Percentiles rank a stretch among this genome's conserved stretches.
These are phyloP conservation scores for Claviceps pusilla DNA, from an alignment of 2,329 filamentous ascomycete species.

Conservation along the genomic window DNA sequence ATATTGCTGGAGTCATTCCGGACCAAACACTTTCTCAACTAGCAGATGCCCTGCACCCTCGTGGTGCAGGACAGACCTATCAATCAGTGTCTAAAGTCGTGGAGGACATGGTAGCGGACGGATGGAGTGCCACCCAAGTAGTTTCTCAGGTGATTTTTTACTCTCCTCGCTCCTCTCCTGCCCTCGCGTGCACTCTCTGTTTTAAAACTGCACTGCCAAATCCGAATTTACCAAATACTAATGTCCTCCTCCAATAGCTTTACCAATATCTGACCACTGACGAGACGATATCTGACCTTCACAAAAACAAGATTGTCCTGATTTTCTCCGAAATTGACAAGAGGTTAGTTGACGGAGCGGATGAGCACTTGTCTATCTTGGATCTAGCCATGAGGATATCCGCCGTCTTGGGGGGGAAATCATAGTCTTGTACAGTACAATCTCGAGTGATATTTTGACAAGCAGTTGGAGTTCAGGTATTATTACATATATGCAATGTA, in stretches of 20 bases:
- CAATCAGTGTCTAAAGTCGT: conserved; percentile 62
- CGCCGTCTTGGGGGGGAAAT: conserved; percentile 44
- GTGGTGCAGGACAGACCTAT: conserved; percentile 49
- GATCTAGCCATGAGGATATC: conserved; percentile 75
- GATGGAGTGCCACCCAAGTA: conserved; percentile 88
- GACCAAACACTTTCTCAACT: conserved; percentile 54
- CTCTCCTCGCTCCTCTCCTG: background rate
- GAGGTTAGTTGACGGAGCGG: conserved; percentile 80
- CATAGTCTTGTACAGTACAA: background rate
- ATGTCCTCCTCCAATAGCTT: conserved; percentile 31
- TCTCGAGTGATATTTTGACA: background rate
- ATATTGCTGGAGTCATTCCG: conserved; percentile 92
- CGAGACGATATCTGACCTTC: conserved; percentile 65
- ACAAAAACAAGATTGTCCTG: conserved; percentile 81
- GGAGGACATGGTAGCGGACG: conserved; percentile 84
- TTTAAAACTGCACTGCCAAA: background rate
- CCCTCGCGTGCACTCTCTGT: too few relatives aligned
- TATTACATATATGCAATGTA: background rate
- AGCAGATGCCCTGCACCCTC: conserved; percentile 61
- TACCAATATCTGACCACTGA: conserved; percentile 75
- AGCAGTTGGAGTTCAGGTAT: background rate
- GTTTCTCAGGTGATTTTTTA: conserved; percentile 50
- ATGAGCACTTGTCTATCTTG: conserved; percentile 84
- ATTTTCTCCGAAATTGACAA: conserved; percentile 93
- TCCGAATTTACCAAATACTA: conserved; percentile 4